Conservation (phyloP, 2,329 filamentous ascomycete genomes). For the Xylariaceae sp. region DNA sequence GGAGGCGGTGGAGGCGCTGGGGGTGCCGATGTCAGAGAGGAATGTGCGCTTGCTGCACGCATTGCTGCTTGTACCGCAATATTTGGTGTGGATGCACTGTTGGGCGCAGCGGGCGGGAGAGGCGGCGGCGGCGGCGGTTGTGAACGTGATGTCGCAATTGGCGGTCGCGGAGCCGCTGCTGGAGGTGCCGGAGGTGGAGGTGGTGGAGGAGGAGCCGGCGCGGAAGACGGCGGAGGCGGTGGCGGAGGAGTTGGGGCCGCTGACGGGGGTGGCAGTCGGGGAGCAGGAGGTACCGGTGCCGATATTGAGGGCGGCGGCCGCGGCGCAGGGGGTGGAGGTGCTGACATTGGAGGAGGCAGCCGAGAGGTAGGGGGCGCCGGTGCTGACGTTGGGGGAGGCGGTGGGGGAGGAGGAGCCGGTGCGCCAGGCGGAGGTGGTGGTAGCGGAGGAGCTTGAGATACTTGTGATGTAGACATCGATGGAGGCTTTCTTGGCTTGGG, state of each 20-base stretch:
- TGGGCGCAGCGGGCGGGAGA: constrained; percentile 23
- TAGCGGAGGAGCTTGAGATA: constrained; percentile 29
- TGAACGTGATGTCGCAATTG: constrained; percentile 29
- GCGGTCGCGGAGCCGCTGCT: constrained; percentile 22
- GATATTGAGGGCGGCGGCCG: constrained; percentile 32
- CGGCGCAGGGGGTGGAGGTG: constrained; percentile 23
- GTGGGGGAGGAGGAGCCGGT: constrained; percentile 34
- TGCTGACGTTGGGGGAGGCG: constrained; percentile 40
- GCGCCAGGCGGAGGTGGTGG: constrained; percentile 31
- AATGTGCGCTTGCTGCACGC: constrained; percentile 34
- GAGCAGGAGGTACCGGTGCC: constrained; percentile 26
- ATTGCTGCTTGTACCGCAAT: constrained; percentile 39
- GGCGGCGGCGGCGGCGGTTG: constrained; percentile 40
- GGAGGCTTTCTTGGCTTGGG: constrained; percentile 57
- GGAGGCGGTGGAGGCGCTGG: constrained; percentile 38
- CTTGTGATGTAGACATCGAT: constrained; percentile 23
- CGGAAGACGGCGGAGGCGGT: constrained; percentile 39
- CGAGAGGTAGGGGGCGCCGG: constrained; percentile 40
- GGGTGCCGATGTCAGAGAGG: constrained; percentile 33
- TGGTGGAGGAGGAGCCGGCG: constrained; percentile 43
- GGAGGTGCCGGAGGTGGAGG: constrained; percentile 32
- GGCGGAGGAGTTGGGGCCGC: constrained; percentile 26
- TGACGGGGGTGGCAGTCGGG: constrained; percentile 33
- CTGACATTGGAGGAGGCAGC: constrained; percentile 25
- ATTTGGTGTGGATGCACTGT: constrained; percentile 31